Percentiles rank a stretch among this genome's conserved stretches.
These are phyloP conservation scores for Sphagnurus paluster DNA, from an alignment of 1,284 basidiomycete species.

Conservation along the genomic window DNA sequence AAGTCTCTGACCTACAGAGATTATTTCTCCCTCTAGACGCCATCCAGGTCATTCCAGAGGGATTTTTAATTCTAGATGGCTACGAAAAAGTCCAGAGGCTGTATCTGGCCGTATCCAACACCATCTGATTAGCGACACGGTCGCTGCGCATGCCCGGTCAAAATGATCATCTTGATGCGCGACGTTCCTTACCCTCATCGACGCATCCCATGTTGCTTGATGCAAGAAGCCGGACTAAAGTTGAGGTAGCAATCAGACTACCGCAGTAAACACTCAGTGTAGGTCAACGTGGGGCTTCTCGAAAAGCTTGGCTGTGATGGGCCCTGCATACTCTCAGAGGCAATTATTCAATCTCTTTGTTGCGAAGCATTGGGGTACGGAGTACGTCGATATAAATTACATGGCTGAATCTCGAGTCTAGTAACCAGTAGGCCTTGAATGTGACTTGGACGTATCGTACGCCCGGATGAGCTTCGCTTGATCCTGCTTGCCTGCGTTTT, in stretches of 20 bases:
- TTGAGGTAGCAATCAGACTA: too few relatives aligned
- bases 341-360: neutral
- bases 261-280: too few relatives aligned
- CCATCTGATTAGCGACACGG: neutral
- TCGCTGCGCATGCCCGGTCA: neutral
- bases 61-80: neutral
- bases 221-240: too few relatives aligned
- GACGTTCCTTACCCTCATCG: neutral
- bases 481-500: conserved; percentile 79
- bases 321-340: too few relatives aligned
- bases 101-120: neutral
- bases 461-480: conserved; percentile 86
- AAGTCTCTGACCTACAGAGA: too few relatives aligned
- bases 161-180: conserved; percentile 7
- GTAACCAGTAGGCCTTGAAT: conserved; percentile 72
- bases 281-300: too few relatives aligned
- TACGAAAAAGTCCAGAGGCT: neutral
- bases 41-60: conserved; percentile 6
- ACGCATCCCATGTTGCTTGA: neutral
- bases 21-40: conserved; percentile 3
- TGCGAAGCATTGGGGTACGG: conserved; percentile 12
- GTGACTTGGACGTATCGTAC: conserved; percentile 83
- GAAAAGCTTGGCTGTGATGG: too few relatives aligned
- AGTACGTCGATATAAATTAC: conserved; percentile 21
- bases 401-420: conserved; percentile 32